phyloP scores from a whole-genome alignment of 768 basidiomycete genomes.

The Trametes punicea region DNA sequence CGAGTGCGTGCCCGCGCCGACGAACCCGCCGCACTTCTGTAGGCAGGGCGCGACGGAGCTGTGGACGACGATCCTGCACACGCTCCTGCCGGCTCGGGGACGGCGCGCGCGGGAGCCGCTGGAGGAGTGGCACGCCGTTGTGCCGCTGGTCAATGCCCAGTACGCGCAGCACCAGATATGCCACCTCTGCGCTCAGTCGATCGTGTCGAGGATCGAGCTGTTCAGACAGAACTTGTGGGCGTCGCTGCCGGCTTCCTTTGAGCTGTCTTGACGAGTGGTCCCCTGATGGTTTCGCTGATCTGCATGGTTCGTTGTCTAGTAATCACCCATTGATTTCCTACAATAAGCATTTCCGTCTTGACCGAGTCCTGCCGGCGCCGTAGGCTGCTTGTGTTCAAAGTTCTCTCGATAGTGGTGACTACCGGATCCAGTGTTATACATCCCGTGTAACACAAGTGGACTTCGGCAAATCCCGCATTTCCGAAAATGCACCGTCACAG shows the following conservation, averaged over 20 bases:
- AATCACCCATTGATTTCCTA: too few relatives aligned
- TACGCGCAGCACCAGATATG: constrained; percentile 8
- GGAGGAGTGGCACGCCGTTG: constrained; percentile 18
- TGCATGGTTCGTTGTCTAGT: too few relatives aligned
- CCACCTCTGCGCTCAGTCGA: background rate
- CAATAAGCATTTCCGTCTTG: too few relatives aligned
- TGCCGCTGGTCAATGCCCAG: background rate
- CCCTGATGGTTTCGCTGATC: background rate
- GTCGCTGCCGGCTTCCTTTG: constrained; percentile 9
- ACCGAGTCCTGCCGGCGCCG: too few relatives aligned
- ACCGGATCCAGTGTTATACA: too few relatives aligned
- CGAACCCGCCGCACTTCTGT: constrained; percentile 14
- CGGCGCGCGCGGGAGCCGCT: constrained; percentile 9
- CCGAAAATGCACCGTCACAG: too few relatives aligned
- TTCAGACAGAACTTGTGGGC: constrained; percentile 15
- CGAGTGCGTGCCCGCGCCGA: background rate
- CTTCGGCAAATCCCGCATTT: too few relatives aligned
- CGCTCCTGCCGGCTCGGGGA: background rate
- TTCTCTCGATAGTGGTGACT: too few relatives aligned
- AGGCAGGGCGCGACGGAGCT: background rate
- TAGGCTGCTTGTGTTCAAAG: too few relatives aligned
- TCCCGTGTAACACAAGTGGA: too few relatives aligned
- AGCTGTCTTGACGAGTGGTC: constrained; percentile 2
- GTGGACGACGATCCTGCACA: background rate
- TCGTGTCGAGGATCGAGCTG: background rate